A percentile compares a stretch with the other conserved stretches of the same genome.
Evolutionary conservation across 2,329 filamentous ascomycete species (phyloP).

Genomic region (Mycosphaerella sp.): DNA sequence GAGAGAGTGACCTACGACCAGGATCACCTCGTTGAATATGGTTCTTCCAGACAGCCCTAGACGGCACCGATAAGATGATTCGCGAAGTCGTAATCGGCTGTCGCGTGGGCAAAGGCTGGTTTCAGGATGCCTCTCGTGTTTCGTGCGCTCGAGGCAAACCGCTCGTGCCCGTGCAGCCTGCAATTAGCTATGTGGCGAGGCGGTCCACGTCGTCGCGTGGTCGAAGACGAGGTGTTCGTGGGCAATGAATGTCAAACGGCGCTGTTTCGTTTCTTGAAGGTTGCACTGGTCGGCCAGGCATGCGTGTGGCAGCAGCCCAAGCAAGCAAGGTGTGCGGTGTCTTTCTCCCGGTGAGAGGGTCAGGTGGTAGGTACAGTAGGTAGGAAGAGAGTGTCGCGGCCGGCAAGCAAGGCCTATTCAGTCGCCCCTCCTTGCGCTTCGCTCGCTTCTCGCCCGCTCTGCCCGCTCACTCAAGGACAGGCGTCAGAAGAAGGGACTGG

Average conservation of each 20-base stretch:
- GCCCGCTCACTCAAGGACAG: neutral
- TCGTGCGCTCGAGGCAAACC: neutral
- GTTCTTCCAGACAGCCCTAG: neutral
- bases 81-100: neutral
- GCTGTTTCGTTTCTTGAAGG: neutral
- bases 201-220: neutral
- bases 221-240: neutral
- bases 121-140: conserved; percentile 5
- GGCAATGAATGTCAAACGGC: conserved; percentile 6
- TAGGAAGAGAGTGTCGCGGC: neutral
- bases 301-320: neutral
- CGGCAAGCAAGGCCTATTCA: neutral
- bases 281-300: neutral
- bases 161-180: neutral
- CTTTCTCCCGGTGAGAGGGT: neutral
- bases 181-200: neutral
- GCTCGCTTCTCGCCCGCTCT: neutral
- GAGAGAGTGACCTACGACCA: neutral
- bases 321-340: conserved; percentile 2
- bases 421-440: neutral
- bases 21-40: conserved; percentile 1
- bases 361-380: too few relatives aligned
- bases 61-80: neutral
- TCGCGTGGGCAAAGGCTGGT: neutral
- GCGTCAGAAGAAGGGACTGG: neutral